Evolutionary conservation across 768 basidiomycete species (phyloP), one percentile per base, ranked within the genome.

Genomic region (Suillus brevipes): DNA sequence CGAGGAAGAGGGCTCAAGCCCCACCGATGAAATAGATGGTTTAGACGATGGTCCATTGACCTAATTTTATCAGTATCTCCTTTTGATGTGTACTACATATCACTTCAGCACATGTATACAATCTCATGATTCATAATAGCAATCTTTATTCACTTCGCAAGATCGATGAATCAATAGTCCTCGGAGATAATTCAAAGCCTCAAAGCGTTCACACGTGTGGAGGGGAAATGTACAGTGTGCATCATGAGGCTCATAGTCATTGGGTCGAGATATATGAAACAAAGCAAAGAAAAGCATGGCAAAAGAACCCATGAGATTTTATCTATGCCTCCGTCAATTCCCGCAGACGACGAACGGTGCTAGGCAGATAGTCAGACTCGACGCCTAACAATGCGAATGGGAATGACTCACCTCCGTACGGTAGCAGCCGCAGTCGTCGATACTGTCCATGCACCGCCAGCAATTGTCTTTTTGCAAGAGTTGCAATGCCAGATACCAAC

Each of bases 401-500:
- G 61, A 14, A 14, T 53, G 34, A 82, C 91, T 70, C 72, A 97
- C 95, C 93, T 95, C 82, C 95, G 89, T 69, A 99, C 96, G 65
- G 97, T 99, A 57, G 96, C 93, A 77, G 97, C 97, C 56, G 97
- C 94, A 47, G 97, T 97, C 65, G 97, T 99, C 70, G 95, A 89
- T 64, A 99, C 92, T 65, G 95, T 95, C 95, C 97, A 99, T 70
- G 97, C 97, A 68, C 97, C 97, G 68, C 97, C 97, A 71, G 97
- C 97, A 72, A 97, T 95, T 66, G 89, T 89, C 85, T 99, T 99
- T 80, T 83, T 89, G 88, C 97, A 99, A n/a, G 90, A 88, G 66
- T 83, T 87, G 85, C 97, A 99, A 73, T 89, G 84, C 97, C 97
- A 99, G 83, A 99, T 99, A 66, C 97, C 97, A 75, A 99, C 97